phyloP scores from a whole-genome alignment of 177 flowering plant genomes.

The Telopea speciosissima region DNA sequence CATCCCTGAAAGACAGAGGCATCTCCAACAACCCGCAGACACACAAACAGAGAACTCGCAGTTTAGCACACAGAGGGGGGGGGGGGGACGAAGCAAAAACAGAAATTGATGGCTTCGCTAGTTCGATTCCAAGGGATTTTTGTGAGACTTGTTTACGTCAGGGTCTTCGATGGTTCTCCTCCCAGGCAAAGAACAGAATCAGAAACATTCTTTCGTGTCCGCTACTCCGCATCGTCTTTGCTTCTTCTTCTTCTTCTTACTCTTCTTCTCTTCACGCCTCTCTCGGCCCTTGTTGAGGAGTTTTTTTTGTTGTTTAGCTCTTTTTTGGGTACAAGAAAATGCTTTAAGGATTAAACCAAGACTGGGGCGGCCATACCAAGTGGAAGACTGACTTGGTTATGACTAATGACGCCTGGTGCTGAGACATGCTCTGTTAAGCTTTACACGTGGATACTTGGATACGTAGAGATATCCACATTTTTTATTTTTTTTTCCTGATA shows the following conservation, averaged over 20 bases:
- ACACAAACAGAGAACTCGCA: too few species aligned
- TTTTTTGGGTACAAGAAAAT: too few species aligned
- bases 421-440: neutral
- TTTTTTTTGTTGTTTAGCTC: too few species aligned
- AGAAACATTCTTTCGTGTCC: neutral
- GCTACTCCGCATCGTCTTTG: too few species aligned
- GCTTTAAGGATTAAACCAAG: neutral
- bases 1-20: neutral
- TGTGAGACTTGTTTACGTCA: neutral
- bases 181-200: neutral
- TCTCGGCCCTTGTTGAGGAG: too few species aligned
- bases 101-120: neutral
- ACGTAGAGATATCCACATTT: too few species aligned
- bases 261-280: neutral
- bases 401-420: neutral
- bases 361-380: neutral
- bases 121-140: neutral
- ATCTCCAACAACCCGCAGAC: neutral
- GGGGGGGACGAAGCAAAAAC: too few species aligned
- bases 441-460: neutral
- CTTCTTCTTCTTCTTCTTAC: too few species aligned
- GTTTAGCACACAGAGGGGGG: too few species aligned
- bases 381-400: neutral
- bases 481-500: too few species aligned
- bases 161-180: neutral